These are phyloP conservation scores for Boletus eberwhitei DNA, from an alignment of 768 basidiomycete species.

Conservation along the genomic window DNA sequence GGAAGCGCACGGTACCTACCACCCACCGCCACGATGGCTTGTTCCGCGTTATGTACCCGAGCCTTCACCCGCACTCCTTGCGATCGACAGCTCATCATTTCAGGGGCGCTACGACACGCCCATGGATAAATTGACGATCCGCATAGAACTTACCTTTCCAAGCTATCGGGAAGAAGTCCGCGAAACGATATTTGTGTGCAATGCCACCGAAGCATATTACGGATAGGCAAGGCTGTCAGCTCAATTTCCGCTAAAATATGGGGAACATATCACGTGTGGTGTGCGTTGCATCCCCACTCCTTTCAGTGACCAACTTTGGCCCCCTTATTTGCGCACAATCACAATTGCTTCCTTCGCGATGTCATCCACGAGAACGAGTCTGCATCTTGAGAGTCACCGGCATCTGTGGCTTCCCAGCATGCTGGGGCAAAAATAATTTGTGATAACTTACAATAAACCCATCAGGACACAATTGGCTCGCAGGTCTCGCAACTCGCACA, in stretches of 20 bases:
- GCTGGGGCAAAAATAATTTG: too few relatives aligned
- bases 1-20: background rate
- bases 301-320: background rate
- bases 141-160: background rate
- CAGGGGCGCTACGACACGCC: background rate
- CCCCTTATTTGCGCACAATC: background rate
- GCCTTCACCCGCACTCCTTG: background rate
- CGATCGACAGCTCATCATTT: background rate
- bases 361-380: background rate
- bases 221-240: background rate
- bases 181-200: conserved; percentile 1
- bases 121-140: conserved; percentile 15
- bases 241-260: background rate
- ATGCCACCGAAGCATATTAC: background rate
- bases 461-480: too few relatives aligned
- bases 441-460: too few relatives aligned
- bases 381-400: too few relatives aligned
- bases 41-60: background rate
- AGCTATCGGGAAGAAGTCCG: conserved; percentile 1
- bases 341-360: background rate
- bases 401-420: too few relatives aligned
- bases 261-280: background rate
- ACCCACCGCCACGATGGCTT: background rate
- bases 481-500: too few relatives aligned
- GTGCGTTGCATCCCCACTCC: background rate